Conservation (phyloP, 164 flowering plant genomes). For the Sedum album region DNA sequence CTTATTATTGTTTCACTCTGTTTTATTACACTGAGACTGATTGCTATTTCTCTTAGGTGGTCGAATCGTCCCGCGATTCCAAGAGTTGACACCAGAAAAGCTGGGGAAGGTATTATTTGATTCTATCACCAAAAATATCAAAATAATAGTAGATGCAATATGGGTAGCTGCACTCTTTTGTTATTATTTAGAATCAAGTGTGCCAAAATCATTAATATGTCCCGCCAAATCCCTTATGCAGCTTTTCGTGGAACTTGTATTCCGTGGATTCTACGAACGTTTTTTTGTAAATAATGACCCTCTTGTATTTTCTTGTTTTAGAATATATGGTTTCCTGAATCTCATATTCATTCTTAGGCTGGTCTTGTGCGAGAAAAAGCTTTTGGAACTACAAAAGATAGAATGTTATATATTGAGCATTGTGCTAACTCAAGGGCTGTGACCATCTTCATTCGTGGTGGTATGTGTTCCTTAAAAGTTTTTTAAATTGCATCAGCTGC, state of each 20-base stretch:
- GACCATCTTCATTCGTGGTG: conserved; percentile 84
- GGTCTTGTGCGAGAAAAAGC: conserved; percentile 90
- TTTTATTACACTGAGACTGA: neutral
- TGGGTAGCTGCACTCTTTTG: neutral
- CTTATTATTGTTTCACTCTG: neutral
- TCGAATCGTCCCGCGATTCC: conserved; percentile 98
- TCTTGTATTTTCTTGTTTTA: neutral
- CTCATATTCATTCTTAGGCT: conserved; percentile 39
- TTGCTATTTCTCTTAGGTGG: conserved; percentile 50
- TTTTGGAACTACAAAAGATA: conserved; percentile 95
- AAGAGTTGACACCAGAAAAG: conserved; percentile 89
- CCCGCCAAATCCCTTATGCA: neutral
- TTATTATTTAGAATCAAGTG: neutral
- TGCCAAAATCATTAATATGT: too few relatives aligned
- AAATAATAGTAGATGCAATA: neutral
- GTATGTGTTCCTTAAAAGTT: conserved; percentile 26
- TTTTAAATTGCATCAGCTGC: neutral
- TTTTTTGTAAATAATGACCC: neutral
- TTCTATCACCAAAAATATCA: too few relatives aligned
- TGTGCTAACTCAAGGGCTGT: conserved; percentile 97
- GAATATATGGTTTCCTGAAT: neutral
- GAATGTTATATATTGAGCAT: conserved; percentile 93
- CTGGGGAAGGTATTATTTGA: conserved; percentile 58
- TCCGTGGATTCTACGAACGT: neutral
- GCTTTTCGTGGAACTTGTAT: neutral